A percentile compares a stretch with the other conserved stretches of the same genome.
Evolutionary conservation across 495 filamentous ascomycete species (phyloP).

Genomic region (Hyaloscypha hepaticicola): DNA sequence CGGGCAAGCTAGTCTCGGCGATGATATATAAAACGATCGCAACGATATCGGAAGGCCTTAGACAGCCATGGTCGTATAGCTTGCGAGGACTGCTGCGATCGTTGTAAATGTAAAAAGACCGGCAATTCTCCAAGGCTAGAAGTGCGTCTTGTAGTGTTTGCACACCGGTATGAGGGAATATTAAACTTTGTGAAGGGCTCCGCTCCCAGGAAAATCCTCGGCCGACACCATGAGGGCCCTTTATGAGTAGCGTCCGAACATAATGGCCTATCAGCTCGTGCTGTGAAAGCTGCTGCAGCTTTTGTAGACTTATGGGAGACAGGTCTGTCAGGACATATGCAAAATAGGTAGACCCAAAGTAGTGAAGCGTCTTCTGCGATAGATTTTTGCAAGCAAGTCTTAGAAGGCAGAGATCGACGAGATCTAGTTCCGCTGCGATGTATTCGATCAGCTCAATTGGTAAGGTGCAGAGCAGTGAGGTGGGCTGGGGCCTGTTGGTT

Average conservation of each 20-base stretch:
- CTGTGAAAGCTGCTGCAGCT: conserved; percentile 10
- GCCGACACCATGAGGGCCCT: conserved; percentile 7
- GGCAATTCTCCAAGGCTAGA: conserved; percentile 12
- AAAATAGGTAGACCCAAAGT: conserved; percentile 8
- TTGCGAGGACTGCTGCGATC: background rate
- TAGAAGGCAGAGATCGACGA: conserved; percentile 6
- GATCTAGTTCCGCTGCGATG: conserved; percentile 10
- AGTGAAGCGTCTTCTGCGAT: conserved; percentile 6
- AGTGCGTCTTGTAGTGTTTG: conserved; percentile 8
- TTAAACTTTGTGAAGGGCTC: conserved; percentile 3
- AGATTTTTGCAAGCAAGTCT: conserved; percentile 13
- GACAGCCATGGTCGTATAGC: conserved; percentile 8
- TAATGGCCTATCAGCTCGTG: conserved; percentile 10
- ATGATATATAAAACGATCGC: conserved; percentile 13
- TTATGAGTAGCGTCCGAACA: conserved; percentile 11
- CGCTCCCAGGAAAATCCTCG: conserved; percentile 14
- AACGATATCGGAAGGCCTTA: conserved; percentile 12
- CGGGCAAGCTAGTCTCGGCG: conserved; percentile 17
- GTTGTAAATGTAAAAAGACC: conserved; percentile 8
- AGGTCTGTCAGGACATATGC: conserved; percentile 8
- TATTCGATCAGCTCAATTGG: conserved; percentile 14
- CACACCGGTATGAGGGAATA: conserved; percentile 9
- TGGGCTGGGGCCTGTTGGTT: background rate
- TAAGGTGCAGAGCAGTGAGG: conserved; percentile 9
- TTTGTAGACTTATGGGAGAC: conserved; percentile 11